Evolutionary conservation across 306 rosid species (phyloP).

Genomic region (Pterocarpus macrocarpus): DNA sequence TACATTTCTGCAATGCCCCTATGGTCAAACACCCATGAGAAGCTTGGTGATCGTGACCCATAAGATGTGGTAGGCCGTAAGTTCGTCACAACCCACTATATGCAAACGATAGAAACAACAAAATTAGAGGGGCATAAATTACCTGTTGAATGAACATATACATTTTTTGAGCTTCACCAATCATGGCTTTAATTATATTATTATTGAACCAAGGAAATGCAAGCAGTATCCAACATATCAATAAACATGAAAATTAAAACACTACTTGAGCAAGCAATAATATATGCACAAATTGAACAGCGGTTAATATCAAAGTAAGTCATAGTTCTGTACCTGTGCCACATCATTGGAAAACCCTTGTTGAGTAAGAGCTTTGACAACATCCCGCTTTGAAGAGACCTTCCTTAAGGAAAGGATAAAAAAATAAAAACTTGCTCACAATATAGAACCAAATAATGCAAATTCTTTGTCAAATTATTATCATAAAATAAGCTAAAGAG

Average conservation of each 20-base stretch:
- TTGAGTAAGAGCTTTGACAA: conserved; percentile 67
- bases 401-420: conserved; percentile 48
- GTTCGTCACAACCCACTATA: conserved; percentile 97
- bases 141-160: conserved; percentile 12
- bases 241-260: conserved; percentile 4
- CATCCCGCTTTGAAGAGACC: conserved; percentile 80
- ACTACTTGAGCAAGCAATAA: conserved; percentile 39
- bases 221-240: conserved; percentile 31
- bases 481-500: background rate
- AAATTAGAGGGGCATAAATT: conserved; percentile 5
- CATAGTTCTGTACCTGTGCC: conserved; percentile 72
- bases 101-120: conserved; percentile 23
- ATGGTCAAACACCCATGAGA: conserved; percentile 89
- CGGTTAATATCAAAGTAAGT: conserved; percentile 11
- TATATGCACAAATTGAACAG: conserved; percentile 19
- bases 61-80: conserved; percentile 68
- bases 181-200: conserved; percentile 24
- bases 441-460: conserved; percentile 16
- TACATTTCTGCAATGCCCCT: conserved; percentile 89
- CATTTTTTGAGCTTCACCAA: conserved; percentile 17
- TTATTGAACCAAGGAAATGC: conserved; percentile 5
- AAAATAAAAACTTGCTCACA: conserved; percentile 34
- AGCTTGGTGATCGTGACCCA: conserved; percentile 59
- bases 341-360: conserved; percentile 91
- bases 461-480: conserved; percentile 19